Conservation (phyloP, 2,329 filamentous ascomycete genomes). For the Stemphylium vesicarium region DNA sequence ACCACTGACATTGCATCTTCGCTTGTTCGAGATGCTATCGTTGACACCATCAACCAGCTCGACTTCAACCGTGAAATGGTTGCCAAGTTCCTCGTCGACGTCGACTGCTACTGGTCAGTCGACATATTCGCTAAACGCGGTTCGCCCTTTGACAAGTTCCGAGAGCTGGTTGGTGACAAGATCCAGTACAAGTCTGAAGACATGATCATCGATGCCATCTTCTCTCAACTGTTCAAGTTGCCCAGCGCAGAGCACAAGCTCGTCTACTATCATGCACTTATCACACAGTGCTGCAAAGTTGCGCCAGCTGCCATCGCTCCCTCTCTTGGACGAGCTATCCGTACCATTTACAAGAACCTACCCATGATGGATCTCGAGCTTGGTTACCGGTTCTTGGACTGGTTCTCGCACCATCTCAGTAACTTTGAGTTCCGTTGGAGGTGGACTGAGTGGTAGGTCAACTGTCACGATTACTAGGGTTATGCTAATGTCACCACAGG, state of each 20-base stretch:
- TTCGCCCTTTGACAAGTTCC: conserved; percentile 88
- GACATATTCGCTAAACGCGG: conserved; percentile 92
- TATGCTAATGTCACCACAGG: conserved; percentile 50
- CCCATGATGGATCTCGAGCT: conserved; percentile 87
- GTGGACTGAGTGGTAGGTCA: conserved; percentile 86
- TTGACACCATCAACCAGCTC: conserved; percentile 92
- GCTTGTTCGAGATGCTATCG: conserved; percentile 81
- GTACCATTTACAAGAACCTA: conserved; percentile 84
- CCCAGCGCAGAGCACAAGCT: conserved; percentile 89
- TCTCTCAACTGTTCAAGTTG: conserved; percentile 90
- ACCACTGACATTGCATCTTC: conserved; percentile 78
- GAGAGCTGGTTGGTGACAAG: conserved; percentile 67
- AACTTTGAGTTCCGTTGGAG: conserved; percentile 99
- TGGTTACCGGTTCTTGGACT: conserved; percentile 86
- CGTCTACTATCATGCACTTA: conserved; percentile 93
- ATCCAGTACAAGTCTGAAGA: conserved; percentile 98
- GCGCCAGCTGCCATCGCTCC: conserved; percentile 96
- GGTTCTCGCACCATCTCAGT: conserved; percentile 97
- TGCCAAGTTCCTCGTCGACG: conserved; percentile 87
- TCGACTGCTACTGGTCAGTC: conserved; percentile 92
- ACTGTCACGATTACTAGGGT: background rate
- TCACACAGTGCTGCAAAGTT: conserved; percentile 95
- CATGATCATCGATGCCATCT: conserved; percentile 95
- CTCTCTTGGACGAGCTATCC: conserved; percentile 88
- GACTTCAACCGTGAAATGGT: conserved; percentile 89